These are phyloP conservation scores for Lachancea sp. DNA, from an alignment of 805 yeast species.

Conservation along the genomic window DNA sequence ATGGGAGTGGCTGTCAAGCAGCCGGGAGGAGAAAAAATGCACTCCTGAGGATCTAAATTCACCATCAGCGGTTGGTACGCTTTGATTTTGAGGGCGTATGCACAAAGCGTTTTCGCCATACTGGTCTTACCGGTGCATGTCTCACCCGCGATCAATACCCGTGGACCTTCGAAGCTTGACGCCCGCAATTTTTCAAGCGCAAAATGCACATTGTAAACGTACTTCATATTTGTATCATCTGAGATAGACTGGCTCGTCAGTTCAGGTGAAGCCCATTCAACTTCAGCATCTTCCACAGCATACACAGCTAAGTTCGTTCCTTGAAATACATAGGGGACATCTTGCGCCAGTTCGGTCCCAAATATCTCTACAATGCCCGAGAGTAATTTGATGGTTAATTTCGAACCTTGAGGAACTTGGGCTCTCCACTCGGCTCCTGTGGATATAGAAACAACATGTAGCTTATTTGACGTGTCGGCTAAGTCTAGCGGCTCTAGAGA, in stretches of 20 bases:
- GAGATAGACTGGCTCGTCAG: slow-evolving; percentile 37
- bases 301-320: slow-evolving; percentile 51
- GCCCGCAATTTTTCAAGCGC: slow-evolving; percentile 56
- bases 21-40: slow-evolving; percentile 76
- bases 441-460: slow-evolving; percentile 17
- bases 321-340: slow-evolving; percentile 51
- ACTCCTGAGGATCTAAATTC: slow-evolving; percentile 69
- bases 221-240: slow-evolving; percentile 67
- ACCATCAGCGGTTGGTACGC: slow-evolving; percentile 60
- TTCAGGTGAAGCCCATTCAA: slow-evolving; percentile 41
- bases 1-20: slow-evolving; percentile 77
- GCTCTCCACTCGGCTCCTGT: slow-evolving; percentile 30
- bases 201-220: slow-evolving; percentile 68
- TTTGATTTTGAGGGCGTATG: slow-evolving; percentile 73
- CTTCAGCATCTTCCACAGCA: slow-evolving; percentile 58
- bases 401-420: slow-evolving; percentile 37
- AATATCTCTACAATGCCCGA: slow-evolving; percentile 81
- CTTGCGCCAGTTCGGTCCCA: slow-evolving; percentile 85
- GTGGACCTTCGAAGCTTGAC: slow-evolving; percentile 32
- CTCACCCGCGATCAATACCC: slow-evolving; percentile 67
- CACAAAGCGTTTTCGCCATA: slow-evolving; percentile 55
- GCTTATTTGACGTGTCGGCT: slow-evolving; percentile 16
- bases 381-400: slow-evolving; percentile 33
- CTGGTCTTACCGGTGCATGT: slow-evolving; percentile 73
- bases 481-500: slow-evolving; percentile 11